A percentile compares a stretch with the other conserved stretches of the same genome.
phyloP scores from a whole-genome alignment of 1,284 basidiomycete genomes.

The Leccinum subatratum region DNA sequence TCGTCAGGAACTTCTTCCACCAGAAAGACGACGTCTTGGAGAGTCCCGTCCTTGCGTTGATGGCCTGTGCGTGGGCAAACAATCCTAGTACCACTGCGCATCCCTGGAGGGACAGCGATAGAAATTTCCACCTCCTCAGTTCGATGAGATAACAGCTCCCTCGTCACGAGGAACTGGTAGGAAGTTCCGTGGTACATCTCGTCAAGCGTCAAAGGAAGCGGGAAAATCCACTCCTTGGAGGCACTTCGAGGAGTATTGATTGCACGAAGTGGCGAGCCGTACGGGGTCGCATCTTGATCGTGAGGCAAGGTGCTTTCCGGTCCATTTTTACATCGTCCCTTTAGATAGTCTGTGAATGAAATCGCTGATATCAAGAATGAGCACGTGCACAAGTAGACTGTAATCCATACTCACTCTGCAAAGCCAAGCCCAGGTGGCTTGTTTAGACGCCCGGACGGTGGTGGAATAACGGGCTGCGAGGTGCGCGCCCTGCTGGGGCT shows the following conservation, averaged over 20 bases:
- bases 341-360: constrained; percentile 29
- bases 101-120: constrained; percentile 70
- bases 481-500: constrained; percentile 13
- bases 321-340: constrained; percentile 14
- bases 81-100: constrained; percentile 70
- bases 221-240: constrained; percentile 55
- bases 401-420: constrained; percentile 25
- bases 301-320: constrained; percentile 19
- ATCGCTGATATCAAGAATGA: constrained; percentile 21
- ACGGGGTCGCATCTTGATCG: constrained; percentile 33
- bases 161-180: constrained; percentile 77
- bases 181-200: constrained; percentile 80
- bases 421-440: constrained; percentile 25
- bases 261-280: constrained; percentile 36
- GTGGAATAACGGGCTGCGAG: constrained; percentile 30
- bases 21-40: constrained; percentile 76
- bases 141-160: constrained; percentile 56
- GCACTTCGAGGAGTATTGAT: constrained; percentile 34
- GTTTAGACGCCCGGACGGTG: constrained; percentile 19
- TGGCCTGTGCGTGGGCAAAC: constrained; percentile 73
- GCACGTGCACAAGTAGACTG: background rate
- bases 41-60: constrained; percentile 63
- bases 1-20: constrained; percentile 72
- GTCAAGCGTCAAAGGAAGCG: constrained; percentile 75
- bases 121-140: constrained; percentile 74